Percentiles rank a stretch among this genome's conserved stretches.
Evolutionary conservation across 306 rosid species (phyloP).

Genomic region (Ammopiptanthus mongolicus): DNA sequence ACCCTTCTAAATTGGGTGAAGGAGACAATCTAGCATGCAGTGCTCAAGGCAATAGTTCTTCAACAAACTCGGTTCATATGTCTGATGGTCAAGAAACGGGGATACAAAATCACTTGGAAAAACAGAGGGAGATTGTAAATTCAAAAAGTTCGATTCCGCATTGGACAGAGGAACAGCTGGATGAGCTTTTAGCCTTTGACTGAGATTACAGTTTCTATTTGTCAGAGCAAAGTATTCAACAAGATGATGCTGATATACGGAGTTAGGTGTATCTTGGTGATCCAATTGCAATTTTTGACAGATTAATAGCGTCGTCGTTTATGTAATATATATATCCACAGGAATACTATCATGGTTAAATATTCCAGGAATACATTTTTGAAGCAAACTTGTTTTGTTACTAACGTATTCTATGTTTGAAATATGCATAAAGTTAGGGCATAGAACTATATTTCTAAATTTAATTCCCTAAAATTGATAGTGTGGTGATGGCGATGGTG

Average conservation of each 20-base stretch:
- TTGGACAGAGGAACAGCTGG: slow-evolving; percentile 91
- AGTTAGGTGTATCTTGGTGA: not conserved
- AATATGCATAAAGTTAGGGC: too few relatives aligned
- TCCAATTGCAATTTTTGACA: not conserved
- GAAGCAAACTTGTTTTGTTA: not conserved
- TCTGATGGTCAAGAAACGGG: slow-evolving; percentile 24
- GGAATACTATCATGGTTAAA: not conserved
- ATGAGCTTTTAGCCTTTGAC: slow-evolving; percentile 59
- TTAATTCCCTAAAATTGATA: too few relatives aligned
- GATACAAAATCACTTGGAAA: slow-evolving; percentile 8
- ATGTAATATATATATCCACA: slow-evolving; percentile 19
- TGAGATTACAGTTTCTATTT: slow-evolving; percentile 20
- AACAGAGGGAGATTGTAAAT: slow-evolving; percentile 18
- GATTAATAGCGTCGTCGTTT: not conserved
- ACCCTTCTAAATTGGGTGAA: slow-evolving; percentile 13
- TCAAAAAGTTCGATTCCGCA: slow-evolving; percentile 37
- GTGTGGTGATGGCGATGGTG: too few relatives aligned
- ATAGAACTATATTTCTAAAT: too few relatives aligned
- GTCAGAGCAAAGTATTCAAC: not conserved
- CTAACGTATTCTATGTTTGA: too few relatives aligned
- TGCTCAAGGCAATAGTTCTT: slow-evolving; percentile 18
- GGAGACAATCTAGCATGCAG: slow-evolving; percentile 15
- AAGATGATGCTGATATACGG: not conserved
- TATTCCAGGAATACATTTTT: not conserved
- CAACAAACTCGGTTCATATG: slow-evolving; percentile 7